Evolutionary conservation across 2,329 filamentous ascomycete genomes (phyloP), one percentile per base, ranked within the genome.

Genomic region (Phialophora chinensis): DNA sequence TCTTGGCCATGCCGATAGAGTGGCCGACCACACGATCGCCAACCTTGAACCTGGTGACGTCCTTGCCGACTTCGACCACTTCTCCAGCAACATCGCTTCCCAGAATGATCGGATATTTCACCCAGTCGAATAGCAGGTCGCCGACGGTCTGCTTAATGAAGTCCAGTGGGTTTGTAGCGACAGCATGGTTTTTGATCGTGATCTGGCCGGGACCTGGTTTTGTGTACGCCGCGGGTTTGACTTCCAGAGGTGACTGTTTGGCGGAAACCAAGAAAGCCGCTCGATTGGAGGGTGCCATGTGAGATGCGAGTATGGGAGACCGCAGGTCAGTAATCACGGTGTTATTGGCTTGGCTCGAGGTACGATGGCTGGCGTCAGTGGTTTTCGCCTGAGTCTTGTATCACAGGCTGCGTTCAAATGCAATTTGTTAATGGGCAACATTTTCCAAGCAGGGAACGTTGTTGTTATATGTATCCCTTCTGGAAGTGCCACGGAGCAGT

Each of bases 81-180:
- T 81, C 78, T 12, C 82, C 82, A 1, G 81, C 80, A 14, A 82
- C 74, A 68, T 84, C 82, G 10, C 69, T 72, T 11, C 82, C 82
- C 38, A 80, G 70, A 38, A 80, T 74, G 12, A 71, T 72, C 1
- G 78, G 78, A 63, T 79, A 80, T 17, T 73, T 67, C 27, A 75
- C 63, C 8, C 73, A 70, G 55, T 76, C 72, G 6, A 75, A 61
- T 10, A 75, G n/a, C 23, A 69, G 44, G 47, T 62, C 42, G 10
- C 66, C 68, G 0, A 44, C 47, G 52, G 71, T 74, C 47, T 79
- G 76, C 29, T 79, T 74, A 10, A 72, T 72, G 52, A 71, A 74
- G 65, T 83, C 81, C 10, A 75, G 57, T 17, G 74, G 72, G 63
- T 76, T 75, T 63, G 75, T 69, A 10, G 73, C 74, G 1, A 74